A percentile compares a stretch with the other conserved stretches of the same genome.
These are phyloP conservation scores for Primulina tabacum DNA, from an alignment of 257 asterid species.

Conservation along the genomic window DNA sequence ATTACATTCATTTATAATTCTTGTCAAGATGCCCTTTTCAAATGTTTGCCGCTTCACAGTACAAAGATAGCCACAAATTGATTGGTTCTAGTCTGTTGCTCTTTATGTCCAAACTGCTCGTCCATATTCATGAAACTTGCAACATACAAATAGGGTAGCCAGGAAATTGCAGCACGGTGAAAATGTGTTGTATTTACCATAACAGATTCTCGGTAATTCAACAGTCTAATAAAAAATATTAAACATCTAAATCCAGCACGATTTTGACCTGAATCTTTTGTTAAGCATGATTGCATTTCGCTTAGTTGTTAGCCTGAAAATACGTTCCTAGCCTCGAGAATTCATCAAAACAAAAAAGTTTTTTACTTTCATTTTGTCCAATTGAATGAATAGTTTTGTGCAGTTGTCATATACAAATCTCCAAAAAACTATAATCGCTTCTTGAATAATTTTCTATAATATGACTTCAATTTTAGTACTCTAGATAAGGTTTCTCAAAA, in stretches of 20 bases:
- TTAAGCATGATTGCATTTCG: no score
- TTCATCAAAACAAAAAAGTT: not conserved
- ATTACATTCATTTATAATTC: no score
- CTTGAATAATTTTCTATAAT: not conserved
- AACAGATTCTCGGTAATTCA: not conserved
- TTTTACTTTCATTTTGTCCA: no score
- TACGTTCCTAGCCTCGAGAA: not conserved
- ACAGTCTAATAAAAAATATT: no score
- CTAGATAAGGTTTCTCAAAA: not conserved
- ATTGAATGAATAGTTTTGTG: no score
- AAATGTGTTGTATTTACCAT: not conserved
- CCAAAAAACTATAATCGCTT: not conserved
- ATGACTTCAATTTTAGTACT: no score
- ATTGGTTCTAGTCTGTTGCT: no score
- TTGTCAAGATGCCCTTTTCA: no score
- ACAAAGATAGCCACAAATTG: no score
- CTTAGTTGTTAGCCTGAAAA: not conserved
- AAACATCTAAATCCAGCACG: not conserved
- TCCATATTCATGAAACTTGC: not conserved
- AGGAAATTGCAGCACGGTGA: not conserved
- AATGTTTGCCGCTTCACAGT: no score
- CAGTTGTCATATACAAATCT: not conserved
- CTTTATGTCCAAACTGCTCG: not conserved
- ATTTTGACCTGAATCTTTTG: constrained; percentile 3
- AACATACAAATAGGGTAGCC: not conserved